Percentiles rank a stretch among this genome's conserved stretches.
Evolutionary conservation across 2,329 filamentous ascomycete species (phyloP).

Genomic region (Curvularia sp.): DNA sequence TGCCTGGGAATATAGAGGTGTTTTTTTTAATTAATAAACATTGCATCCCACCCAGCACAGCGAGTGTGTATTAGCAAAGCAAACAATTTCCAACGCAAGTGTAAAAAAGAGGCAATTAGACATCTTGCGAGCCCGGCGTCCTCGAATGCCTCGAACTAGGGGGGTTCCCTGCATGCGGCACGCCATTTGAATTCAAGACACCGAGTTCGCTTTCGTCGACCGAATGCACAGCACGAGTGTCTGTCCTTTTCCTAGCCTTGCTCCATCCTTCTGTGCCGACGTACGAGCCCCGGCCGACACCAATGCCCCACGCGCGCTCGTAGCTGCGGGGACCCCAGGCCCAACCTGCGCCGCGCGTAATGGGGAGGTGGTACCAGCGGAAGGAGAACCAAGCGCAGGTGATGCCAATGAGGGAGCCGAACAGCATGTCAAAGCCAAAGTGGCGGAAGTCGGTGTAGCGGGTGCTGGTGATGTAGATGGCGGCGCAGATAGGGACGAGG

Average conservation of each 20-base stretch:
- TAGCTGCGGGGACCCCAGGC: constrained; percentile 81
- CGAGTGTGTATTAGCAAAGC: background rate
- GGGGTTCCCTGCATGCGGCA: constrained; percentile 10
- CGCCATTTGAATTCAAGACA: constrained; percentile 13
- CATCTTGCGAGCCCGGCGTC: background rate
- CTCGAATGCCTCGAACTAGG: constrained; percentile 5
- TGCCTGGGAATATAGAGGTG: background rate
- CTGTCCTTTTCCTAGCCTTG: constrained; percentile 9
- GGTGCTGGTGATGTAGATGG: constrained; percentile 82
- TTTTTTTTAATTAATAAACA: too few relatives aligned
- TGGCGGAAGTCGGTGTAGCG: constrained; percentile 90
- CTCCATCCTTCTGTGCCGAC: constrained; percentile 58
- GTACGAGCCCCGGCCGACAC: constrained; percentile 62
- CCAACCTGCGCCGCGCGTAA: constrained; percentile 82
- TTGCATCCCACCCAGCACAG: too few relatives aligned
- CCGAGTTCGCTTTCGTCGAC: constrained; percentile 16
- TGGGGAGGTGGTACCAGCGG: constrained; percentile 83
- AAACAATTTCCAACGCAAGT: background rate
- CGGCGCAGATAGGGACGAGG: constrained; percentile 73
- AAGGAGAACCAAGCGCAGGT: constrained; percentile 76
- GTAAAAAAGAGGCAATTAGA: constrained; percentile 1
- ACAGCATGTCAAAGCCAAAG: constrained; percentile 90
- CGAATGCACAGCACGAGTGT: constrained; percentile 4
- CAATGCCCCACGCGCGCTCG: constrained; percentile 79
- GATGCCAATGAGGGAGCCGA: constrained; percentile 80